Evolutionary conservation across 352 stramenopile species (phyloP).

Genomic region (Phytopythium delawarense): DNA sequence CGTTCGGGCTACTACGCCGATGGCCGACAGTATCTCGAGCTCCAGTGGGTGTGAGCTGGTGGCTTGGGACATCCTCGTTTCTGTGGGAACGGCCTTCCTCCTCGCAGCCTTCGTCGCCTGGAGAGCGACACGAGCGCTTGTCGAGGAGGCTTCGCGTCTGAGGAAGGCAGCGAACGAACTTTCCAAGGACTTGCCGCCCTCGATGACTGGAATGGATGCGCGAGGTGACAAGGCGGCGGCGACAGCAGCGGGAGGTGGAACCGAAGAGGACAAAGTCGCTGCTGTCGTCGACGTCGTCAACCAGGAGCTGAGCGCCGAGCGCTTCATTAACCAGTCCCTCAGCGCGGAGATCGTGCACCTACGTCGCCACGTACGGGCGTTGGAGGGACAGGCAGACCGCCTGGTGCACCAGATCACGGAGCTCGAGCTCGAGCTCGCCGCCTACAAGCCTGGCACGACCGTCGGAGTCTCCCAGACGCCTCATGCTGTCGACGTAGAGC

Average conservation of each 20-base stretch:
- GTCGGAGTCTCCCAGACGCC: background rate
- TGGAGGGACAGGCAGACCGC: background rate
- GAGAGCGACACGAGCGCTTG: background rate
- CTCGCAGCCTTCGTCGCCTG: background rate
- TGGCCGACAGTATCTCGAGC: background rate
- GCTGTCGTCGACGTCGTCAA: background rate
- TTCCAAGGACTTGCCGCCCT: background rate
- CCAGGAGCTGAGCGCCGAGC: background rate
- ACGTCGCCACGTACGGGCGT: background rate
- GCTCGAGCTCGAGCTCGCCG: constrained; percentile 3
- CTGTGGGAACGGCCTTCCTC: background rate
- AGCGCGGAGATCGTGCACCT: background rate
- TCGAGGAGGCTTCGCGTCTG: background rate
- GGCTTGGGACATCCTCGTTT: background rate
- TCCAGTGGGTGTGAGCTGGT: background rate
- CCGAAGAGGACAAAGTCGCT: background rate
- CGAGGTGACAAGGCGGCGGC: background rate
- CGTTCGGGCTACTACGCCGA: background rate
- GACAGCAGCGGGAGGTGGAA: background rate
- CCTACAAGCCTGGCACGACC: background rate
- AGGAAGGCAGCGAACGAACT: background rate
- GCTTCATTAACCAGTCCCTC: background rate
- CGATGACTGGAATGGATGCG: background rate
- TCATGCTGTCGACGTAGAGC: background rate
- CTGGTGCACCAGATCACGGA: background rate